Evolutionary conservation across 352 stramenopile genomes (phyloP), one percentile per base, ranked within the genome.

Genomic region (Pythium graminicola): DNA sequence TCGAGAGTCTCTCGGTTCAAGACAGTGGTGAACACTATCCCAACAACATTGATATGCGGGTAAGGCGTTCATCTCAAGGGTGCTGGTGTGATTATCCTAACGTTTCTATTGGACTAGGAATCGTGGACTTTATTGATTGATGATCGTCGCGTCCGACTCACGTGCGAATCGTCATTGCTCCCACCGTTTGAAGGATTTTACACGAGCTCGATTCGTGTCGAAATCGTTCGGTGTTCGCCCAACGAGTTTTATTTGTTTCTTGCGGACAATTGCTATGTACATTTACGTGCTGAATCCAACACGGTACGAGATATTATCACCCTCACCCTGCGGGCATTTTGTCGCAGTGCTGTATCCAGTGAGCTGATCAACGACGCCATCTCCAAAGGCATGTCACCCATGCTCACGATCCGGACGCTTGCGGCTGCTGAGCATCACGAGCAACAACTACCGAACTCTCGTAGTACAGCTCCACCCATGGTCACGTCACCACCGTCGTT

Each of bases 61-160:
- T 88, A n/a, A n/a, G n/a, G 66, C 33, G 73, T 67, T 11, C 16
- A n/a, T n/a, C n/a, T n/a, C n/a, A n/a, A n/a, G n/a, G n/a, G n/a
- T n/a, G n/a, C n/a, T n/a, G n/a, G n/a, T n/a, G n/a, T n/a, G n/a
- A n/a, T n/a, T n/a, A n/a, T n/a, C n/a, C n/a, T n/a, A n/a, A n/a
- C n/a, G n/a, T n/a, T n/a, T n/a, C n/a, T 11, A 45, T 14, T 26
- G 32, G 26, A 17, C 33, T 44, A 92, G 74, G 81, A 93, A 61
- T 85, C 73, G 57, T 93, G 81, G 81, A 89, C 79, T 41, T 61
- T 93, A 17, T 51, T 93, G 20, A 84, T 90, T 22, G 81, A 93
- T 45, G 79, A 90, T 65, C 71, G 76, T 3, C 70, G 79, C 19
- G 72, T 93, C 32, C 67, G 81, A 4, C 60, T 93, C 28, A 85